Evolutionary conservation across 2,329 filamentous ascomycete species (phyloP), one percentile per base, ranked within the genome.

Genomic region (Xylariaceae sp.): DNA sequence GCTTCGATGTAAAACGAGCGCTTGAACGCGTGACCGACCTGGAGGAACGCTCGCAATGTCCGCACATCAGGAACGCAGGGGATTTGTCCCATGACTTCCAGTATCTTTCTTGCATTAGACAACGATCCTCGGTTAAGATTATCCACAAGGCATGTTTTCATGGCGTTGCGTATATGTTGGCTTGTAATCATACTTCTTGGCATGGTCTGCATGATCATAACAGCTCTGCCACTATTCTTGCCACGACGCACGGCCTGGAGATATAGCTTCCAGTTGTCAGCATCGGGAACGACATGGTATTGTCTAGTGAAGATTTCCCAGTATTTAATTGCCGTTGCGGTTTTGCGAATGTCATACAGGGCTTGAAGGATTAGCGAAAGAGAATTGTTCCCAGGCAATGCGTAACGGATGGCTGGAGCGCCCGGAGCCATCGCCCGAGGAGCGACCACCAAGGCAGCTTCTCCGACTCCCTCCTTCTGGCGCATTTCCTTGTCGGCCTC

Each of bases 71-170:
- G 78, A 2, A 72, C 65, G 10, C 66, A 60, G 13, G 76, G 62
- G 5, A 65, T 68, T 26, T 65, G 61, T 43, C 69, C 63, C 86
- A 92, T 91, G 47, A 80, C 67, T 49, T 84, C 75, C 29, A 96
- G 72, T 22, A 95, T 75, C 47, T 75, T 70, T 47, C 76, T 81
- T 4, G 88, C 87, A 60, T 87, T 78, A 2, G 75, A 71, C 59
- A 95, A 80, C 19, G 82, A 80, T 49, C 85, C 80, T n/a, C 69
- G 76, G 68, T 95, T 96, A 51, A 85, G 84, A 65, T 84, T 86
- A 74, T 96, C 90, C 53, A 86, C 81, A 21, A 83, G 73, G 69
- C 91, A 96, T 5, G 83, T 78, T 58, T 80, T 79, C 75, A 96
- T 83, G 50, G 87, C 89, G 44, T 89, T 80, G 49, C 82, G 80